Evolutionary conservation across 2,329 filamentous ascomycete species (phyloP), one percentile per base, ranked within the genome.

Genomic region (Cytospora paraplurivora): DNA sequence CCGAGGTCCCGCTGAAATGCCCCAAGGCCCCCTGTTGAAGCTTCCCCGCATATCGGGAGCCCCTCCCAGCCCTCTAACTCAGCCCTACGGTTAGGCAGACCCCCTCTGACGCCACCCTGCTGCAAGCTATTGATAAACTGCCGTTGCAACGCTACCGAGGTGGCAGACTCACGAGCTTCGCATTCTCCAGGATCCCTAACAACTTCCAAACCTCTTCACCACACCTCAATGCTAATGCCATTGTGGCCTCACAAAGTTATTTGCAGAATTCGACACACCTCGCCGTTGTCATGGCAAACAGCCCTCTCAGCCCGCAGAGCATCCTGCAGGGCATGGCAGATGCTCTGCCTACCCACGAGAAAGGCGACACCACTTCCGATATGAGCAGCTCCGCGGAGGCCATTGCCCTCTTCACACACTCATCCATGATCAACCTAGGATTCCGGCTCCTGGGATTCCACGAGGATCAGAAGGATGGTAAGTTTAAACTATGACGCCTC

Each of bases 371-470:
- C 19, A 80, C 78, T n/a, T 87, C 85, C 5, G 84, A 87, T 68
- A 73, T 93, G 35, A 87, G 88, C 68, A 88, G 85, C 63, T 85
- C 89, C 0, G 92, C 90, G 74, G 93, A 98, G 77, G 92, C 90
- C 55, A 81, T 97, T 66, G 92, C 92, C 17, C 84, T 98, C 32
- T 88, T 96, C 67, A 82, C 88, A 21, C 94, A 99, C 75, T 90
- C 92, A 4, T 92, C 88, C 71, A 91, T 98, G 87, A 75, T 85
- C 32, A 88, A 88, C 10, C 86, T 94, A 2, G 91, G 88, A 67
- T 98, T 97, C 74, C 84, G 88, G 59, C 82, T 98, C 3, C 77
- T 92, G 19, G 93, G 93, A 1, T 88, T 97, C n/a, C 85, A 89
- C 55, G 92, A 98, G 76, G 92, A 94, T 59, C 86, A 93, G 72